Base-by-base conservation (phyloP, 2,329 filamentous ascomycete genomes). In the Alternaria arbusti region DNA sequence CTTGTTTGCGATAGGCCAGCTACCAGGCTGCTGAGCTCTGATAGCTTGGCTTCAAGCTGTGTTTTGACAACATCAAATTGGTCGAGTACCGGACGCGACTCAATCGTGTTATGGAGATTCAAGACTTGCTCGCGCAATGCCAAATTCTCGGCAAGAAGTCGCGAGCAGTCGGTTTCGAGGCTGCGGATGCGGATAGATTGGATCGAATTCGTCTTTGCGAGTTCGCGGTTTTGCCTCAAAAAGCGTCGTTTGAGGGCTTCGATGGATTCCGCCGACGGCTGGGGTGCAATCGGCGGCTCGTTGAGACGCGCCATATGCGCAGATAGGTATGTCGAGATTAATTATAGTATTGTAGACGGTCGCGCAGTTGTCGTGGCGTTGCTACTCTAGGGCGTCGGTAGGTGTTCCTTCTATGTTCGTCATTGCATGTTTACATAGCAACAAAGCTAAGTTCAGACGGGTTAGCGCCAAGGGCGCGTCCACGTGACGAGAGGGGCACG, bases 221-320 rank as follows among this genome's bases (percentile, higher is more conserved):
- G 90, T 74, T 96, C 92, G 80, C 91, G 88, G 78, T 96, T 96
- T 78, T 96, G 93, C 58, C 92, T 88, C 73, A 94, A 84, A 76
- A 94, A 93, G 77, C 91, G 90, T 74, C 90, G 88, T 78, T 92
- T 91, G 63, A 95, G 65, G 60, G 67, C 70, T 78, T 94, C 91
- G 70, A 93, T 81, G 76, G 84, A 89, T 81, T 93, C 91, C 77
- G 85, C 85, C 74, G 90, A 86, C 55, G 70, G 72, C 68, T 72
- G 70, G 51, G 74, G 70, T 59, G 71, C 74, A 66, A 74, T 68
- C 67, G 88, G 86, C 76, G 87, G 87, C 84, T 94, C 91, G 83
- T 94, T 94, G 71, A 95, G 86, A 83, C 91, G 88, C 82, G 92
- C 92, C 92, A 95, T 95, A 80, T 78, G 83, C 84, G 81, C 80